Base-by-base conservation (phyloP, 2,329 filamentous ascomycete species). In the Colletotrichum chlorophyti region DNA sequence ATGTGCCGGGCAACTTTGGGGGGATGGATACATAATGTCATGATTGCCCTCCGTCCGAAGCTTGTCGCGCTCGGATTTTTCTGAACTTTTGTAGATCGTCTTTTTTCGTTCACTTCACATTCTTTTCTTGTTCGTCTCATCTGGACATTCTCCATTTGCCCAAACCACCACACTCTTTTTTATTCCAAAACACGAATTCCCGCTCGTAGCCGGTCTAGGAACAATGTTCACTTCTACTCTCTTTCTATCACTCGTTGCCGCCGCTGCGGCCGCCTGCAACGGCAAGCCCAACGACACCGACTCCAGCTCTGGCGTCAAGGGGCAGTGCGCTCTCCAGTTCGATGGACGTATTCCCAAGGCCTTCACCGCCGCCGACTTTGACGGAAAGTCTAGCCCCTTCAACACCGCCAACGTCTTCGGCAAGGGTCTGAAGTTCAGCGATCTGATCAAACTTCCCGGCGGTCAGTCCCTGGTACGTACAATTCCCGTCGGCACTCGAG, bases 321-420 rank as follows among this genome's bases (percentile, higher is more conserved):
- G 71, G 1, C 70, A 75, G 62, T 76, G 73, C 63, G 62, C 69
- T 2, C 58, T 81, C 49, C 71, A 76, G 55, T 81, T 81, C 51
- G 79, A 83, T 48, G 79, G 79, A 19, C 75, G 80, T 14, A 65
- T 82, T 2, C 74, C 79, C 2, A 61, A 66, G 6, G 70, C 68
- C 32, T 74, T 75, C 29, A 69, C 68, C 5, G 63, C 72, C 11
- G 68, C 71, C 45, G 68, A 72, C 7, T 81, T 83, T 53, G 78
- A 81, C 64, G 78, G 79, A 64, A 65, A 64, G 5, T 68, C 69
- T 45, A 76, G 72, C 57, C 70, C 81, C 24, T 87, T 79, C 72
- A 82, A 79, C 71, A 75, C 83, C 0, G 70, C 70, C 55, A 83
- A 76, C 64, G 80, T 84, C 50, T 78, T 83, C 64, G 83, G 83